Evolutionary conservation across 352 stramenopile genomes (phyloP).

Genomic region (Phytophthora hybrid): DNA sequence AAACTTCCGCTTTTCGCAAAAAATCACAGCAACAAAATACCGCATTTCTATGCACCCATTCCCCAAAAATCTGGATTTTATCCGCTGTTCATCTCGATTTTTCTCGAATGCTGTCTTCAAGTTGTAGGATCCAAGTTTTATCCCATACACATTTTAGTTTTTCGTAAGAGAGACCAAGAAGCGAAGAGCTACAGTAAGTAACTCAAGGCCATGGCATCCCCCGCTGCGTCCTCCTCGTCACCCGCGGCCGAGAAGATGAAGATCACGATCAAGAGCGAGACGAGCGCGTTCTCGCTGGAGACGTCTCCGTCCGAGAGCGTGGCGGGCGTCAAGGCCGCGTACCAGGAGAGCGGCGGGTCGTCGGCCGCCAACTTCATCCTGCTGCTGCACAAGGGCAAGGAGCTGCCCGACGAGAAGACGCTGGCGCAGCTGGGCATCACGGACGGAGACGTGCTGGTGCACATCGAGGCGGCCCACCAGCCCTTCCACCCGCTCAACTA

Average conservation of each 20-base stretch:
- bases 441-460: slow-evolving; percentile 76
- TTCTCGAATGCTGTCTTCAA: slow-evolving; percentile 20
- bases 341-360: slow-evolving; percentile 63
- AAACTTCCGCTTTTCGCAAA: too few species aligned
- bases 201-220: slow-evolving; percentile 23
- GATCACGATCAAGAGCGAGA: slow-evolving; percentile 86
- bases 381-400: slow-evolving; percentile 88
- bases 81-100: slow-evolving; percentile 18
- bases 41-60: background rate
- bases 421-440: slow-evolving; percentile 67
- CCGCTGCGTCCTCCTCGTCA: background rate
- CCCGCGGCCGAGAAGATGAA: slow-evolving; percentile 59
- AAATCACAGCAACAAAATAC: too few species aligned
- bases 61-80: background rate
- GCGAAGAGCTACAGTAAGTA: background rate
- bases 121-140: background rate
- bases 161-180: background rate
- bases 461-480: slow-evolving; percentile 87
- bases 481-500: slow-evolving; percentile 91
- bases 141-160: background rate
- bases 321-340: slow-evolving; percentile 84
- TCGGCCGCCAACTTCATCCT: slow-evolving; percentile 74
- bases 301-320: slow-evolving; percentile 77
- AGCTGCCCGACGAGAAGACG: slow-evolving; percentile 88
- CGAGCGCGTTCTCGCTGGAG: slow-evolving; percentile 70